Conservation (phyloP, 2,329 filamentous ascomycete genomes). For the Cladosporium sp. region DNA sequence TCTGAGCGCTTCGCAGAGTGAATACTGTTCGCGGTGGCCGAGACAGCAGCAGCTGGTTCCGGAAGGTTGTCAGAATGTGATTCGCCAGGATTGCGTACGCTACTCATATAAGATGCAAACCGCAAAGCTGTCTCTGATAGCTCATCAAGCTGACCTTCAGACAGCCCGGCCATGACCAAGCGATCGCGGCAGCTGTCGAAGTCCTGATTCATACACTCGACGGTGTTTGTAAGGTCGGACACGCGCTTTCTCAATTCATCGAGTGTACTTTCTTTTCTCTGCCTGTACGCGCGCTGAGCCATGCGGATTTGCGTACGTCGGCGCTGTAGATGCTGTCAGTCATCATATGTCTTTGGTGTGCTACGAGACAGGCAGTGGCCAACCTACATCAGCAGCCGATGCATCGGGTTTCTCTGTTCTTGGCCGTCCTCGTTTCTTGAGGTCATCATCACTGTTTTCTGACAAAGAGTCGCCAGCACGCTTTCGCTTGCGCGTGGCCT, state of each 20-base stretch:
- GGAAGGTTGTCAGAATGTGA: conserved; percentile 13
- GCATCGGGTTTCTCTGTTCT: conserved; percentile 75
- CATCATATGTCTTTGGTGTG: background rate
- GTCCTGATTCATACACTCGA: conserved; percentile 71
- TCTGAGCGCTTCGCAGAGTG: background rate
- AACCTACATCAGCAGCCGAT: conserved; percentile 73
- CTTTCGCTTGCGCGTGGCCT: conserved; percentile 13
- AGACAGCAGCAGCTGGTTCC: background rate
- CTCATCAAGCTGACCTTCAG: conserved; percentile 24
- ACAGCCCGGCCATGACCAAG: conserved; percentile 24
- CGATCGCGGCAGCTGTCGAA: conserved; percentile 54
- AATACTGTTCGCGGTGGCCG: background rate
- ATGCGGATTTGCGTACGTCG: conserved; percentile 84
- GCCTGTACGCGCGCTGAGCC: conserved; percentile 80
- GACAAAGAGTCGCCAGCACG: conserved; percentile 5
- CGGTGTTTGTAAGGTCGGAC: conserved; percentile 64
- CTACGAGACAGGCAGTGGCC: background rate
- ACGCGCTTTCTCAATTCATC: conserved; percentile 70
- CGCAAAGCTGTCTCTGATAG: conserved; percentile 23
- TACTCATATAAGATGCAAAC: conserved; percentile 23
- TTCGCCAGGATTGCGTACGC: conserved; percentile 25
- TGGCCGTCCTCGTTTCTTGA: conserved; percentile 68
- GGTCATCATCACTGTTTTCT: conserved; percentile 29
- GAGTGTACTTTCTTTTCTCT: conserved; percentile 81
- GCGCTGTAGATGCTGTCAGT: conserved; percentile 52